phyloP scores from a whole-genome alignment of 345 rosid species.

The Pistacia integerrima region DNA sequence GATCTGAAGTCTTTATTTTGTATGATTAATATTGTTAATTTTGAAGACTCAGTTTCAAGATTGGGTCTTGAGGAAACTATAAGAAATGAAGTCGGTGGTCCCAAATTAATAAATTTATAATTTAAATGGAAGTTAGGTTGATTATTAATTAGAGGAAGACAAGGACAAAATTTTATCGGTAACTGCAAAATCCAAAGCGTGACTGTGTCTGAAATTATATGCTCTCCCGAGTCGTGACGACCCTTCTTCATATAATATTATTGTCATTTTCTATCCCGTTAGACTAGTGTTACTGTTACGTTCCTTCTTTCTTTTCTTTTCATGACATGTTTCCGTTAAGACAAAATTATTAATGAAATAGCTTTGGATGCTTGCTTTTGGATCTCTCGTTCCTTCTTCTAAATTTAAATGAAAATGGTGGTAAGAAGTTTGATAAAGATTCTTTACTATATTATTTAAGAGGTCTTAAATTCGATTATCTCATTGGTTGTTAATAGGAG shows the following conservation, averaged over 20 bases:
- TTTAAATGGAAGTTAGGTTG: background rate
- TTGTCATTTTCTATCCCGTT: background rate
- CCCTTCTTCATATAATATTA: background rate
- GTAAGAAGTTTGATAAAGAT: too few species aligned
- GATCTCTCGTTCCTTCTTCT: background rate
- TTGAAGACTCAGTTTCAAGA: background rate
- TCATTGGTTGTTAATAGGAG: too few species aligned
- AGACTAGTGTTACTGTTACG: background rate
- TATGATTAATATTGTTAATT: too few species aligned
- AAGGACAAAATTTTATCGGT: too few species aligned
- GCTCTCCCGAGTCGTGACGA: background rate
- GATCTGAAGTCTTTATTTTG: too few species aligned
- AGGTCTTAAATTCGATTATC: too few species aligned
- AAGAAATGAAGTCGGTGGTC: constrained; percentile 11
- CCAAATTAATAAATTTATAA: background rate
- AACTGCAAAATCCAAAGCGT: background rate
- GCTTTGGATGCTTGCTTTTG: constrained; percentile 12
- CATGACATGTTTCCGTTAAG: background rate
- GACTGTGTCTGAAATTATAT: background rate
- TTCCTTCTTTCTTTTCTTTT: background rate
- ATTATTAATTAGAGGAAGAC: background rate
- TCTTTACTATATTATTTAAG: too few species aligned
- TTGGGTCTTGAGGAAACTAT: background rate
- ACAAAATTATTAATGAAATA: background rate
- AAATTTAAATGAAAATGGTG: too few species aligned